A percentile compares a stretch with the other conserved stretches of the same genome.
These are phyloP conservation scores for Stagonosporopsis vannaccii DNA, from an alignment of 2,329 filamentous ascomycete species.

Conservation along the genomic window DNA sequence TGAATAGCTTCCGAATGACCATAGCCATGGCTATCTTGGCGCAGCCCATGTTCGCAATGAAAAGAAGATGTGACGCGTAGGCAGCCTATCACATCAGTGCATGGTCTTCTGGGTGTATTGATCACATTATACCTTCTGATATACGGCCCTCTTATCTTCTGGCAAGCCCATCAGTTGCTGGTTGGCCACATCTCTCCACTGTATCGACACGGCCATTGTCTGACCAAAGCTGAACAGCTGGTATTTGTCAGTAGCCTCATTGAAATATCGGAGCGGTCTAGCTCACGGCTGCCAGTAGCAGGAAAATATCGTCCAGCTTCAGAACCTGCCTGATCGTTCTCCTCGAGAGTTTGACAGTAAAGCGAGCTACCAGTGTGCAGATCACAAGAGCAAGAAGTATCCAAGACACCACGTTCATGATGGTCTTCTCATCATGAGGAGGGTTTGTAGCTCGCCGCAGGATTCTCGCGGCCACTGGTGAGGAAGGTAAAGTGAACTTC, in stretches of 20 bases:
- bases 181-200: constrained; percentile 30
- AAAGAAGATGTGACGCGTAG: constrained; percentile 36
- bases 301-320: constrained; percentile 34
- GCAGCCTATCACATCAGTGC: constrained; percentile 28
- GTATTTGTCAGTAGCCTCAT: background rate
- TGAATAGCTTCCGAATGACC: constrained; percentile 31
- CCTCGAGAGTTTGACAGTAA: constrained; percentile 36
- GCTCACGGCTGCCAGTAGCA: constrained; percentile 36
- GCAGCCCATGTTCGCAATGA: constrained; percentile 42
- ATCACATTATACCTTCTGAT: constrained; percentile 29
- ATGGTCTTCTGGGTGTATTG: too few relatives aligned
- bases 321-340: constrained; percentile 22
- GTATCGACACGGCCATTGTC: constrained; percentile 35
- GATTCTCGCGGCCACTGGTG: constrained; percentile 11
- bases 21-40: constrained; percentile 36
- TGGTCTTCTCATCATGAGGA: constrained; percentile 23
- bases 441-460: constrained; percentile 22
- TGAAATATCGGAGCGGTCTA: fast-evolving
- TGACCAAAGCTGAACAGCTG: constrained; percentile 42
- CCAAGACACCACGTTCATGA: constrained; percentile 39
- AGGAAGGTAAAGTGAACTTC: background rate
- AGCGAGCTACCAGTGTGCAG: constrained; percentile 31
- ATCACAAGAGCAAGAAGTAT: constrained; percentile 32
- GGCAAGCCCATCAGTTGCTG: constrained; percentile 22
- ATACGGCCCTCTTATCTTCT: constrained; percentile 18